Conservation (phyloP, 441 rosid species). For the Adansonia rubrostipa region DNA sequence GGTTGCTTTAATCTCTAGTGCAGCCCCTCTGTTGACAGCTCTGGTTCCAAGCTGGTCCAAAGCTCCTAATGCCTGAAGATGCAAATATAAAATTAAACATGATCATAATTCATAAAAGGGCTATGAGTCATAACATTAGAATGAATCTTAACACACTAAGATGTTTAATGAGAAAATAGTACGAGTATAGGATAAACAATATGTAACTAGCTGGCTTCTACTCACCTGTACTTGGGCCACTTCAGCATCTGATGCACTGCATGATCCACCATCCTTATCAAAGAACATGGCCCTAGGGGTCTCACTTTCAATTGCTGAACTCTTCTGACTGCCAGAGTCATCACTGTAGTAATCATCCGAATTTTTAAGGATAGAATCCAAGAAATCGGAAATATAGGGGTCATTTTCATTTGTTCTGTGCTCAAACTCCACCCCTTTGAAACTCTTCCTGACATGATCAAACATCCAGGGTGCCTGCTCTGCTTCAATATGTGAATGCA, state of each 20-base stretch:
- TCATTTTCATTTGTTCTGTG: not conserved
- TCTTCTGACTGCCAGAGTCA: not conserved
- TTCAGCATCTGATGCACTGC: not conserved
- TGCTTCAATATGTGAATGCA: not conserved
- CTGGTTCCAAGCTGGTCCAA: constrained; percentile 33
- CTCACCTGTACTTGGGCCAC: not conserved
- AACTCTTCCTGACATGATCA: not conserved
- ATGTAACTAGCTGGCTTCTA: constrained; percentile 1
- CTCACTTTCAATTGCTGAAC: constrained; percentile 24
- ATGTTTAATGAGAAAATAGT: not conserved
- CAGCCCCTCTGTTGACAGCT: not conserved
- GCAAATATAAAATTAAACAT: not conserved
- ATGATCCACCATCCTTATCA: constrained; percentile 12
- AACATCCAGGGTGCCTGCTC: constrained; percentile 7
- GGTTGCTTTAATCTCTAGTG: not conserved
- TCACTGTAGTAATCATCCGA: not conserved
- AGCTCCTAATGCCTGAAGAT: not conserved
- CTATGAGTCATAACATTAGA: not conserved
- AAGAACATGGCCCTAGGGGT: constrained; percentile 2
- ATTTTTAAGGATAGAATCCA: not conserved
- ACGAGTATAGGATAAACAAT: not conserved
- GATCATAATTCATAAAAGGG: not conserved
- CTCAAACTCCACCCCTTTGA: not conserved
- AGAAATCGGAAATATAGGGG: not conserved
- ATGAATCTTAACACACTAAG: not conserved